Evolutionary conservation across 2,329 filamentous ascomycete species (phyloP), one percentile per base, ranked within the genome.

Genomic region (Penicillium sumatraense): DNA sequence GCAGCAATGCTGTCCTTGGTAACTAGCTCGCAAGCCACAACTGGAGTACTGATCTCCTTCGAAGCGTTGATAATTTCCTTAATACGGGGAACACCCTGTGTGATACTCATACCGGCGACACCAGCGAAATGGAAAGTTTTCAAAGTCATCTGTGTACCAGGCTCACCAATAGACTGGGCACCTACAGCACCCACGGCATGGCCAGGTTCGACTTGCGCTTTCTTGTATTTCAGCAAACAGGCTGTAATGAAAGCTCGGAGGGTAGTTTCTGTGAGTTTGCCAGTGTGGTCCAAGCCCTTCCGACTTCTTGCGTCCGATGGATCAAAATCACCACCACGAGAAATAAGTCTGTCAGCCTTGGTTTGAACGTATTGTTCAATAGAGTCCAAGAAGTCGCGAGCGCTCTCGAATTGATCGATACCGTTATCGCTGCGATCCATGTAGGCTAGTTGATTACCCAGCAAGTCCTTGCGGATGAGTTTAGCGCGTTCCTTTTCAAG

Each of bases 31-130:
- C 95, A 98, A 5, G 85, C 87, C 64, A 99, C 96, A 70, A 99
- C 89, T 0, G 95, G 95, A 0, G 95, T 99, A 73, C 90, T 96
- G 75, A 99, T 99, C 47, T 82, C 81, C 72, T 92, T 96, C 8
- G 92, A 96, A 5, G 95, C 95, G 77, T 99, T 99, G 86, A 99
- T 99, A 64, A 99, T 99, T 81, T 99, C 95, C 78, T 99, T 99
- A 80, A 99, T 99, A 87, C 95, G 93, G 1, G 95, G 95, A 6
- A 99, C 95, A 90, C 95, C 95, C 71, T 97, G 91, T 0, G 95
- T 99, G 71, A 99, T 96, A 83, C 91, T 96, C 95, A 99, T 98
- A 73, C 93, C 93, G 40, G 95, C 95, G 61, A 99, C 95, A 89
- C 95, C 95, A 71, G 95, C 95, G 80, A 99, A 99, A 89, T 98